phyloP scores from a whole-genome alignment of 139 green algal species.

The Micractinium sp. region DNA sequence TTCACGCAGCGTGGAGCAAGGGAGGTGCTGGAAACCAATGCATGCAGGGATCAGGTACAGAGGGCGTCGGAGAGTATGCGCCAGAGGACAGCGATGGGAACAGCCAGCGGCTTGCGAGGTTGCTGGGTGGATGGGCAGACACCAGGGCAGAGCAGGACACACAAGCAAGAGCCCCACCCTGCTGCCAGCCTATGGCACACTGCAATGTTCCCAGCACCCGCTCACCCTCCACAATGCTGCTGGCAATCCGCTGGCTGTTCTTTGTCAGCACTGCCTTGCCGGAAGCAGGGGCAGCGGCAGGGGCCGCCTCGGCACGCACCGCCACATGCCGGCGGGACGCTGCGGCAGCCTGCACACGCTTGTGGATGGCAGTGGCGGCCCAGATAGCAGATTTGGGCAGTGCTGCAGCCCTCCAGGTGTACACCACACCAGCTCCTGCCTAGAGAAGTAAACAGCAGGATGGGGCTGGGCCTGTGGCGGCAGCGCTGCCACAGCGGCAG shows the following conservation, averaged over 20 bases:
- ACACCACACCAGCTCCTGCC: not conserved
- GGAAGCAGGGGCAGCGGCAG: not conserved
- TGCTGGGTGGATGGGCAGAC: no score
- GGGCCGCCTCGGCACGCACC: not conserved
- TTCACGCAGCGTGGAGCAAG: no score
- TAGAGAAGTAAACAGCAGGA: not conserved
- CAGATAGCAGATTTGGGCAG: not conserved
- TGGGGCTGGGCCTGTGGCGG: no score
- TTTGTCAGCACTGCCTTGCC: not conserved
- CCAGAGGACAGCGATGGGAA: no score
- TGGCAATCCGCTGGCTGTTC: conserved; percentile 59
- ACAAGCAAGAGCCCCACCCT: not conserved
- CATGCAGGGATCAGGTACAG: no score
- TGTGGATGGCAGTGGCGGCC: not conserved
- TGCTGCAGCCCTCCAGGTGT: not conserved
- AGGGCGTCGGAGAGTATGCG: no score
- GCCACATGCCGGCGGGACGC: not conserved
- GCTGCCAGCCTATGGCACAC: no score
- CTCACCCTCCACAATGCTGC: conserved; percentile 72
- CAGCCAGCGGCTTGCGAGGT: no score
- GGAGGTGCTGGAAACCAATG: no score
- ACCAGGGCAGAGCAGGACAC: not conserved
- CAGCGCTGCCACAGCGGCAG: not conserved
- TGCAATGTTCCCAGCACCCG: no score
- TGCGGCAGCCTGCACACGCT: not conserved